These are phyloP conservation scores for Aspergillus tanneri DNA, from an alignment of 2,329 filamentous ascomycete species.

Conservation along the genomic window DNA sequence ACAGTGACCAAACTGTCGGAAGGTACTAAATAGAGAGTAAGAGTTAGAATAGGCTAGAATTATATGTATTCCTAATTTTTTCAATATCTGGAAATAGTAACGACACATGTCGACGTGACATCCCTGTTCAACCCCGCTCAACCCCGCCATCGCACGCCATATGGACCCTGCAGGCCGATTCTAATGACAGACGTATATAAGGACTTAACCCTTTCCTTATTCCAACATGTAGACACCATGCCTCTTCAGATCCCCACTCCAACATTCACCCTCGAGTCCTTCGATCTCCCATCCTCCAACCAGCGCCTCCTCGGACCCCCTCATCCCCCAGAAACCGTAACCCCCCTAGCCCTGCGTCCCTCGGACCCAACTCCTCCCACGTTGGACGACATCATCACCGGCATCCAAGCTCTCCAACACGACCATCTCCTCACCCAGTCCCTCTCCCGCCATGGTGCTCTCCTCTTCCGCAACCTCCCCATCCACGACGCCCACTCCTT, in stretches of 20 bases:
- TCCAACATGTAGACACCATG: background rate
- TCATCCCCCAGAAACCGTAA: constrained; percentile 40
- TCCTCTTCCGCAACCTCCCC: constrained; percentile 50
- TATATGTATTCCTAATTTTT: too few species aligned
- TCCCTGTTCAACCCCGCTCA: too few species aligned
- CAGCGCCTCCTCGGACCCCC: constrained; percentile 43
- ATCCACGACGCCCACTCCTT: constrained; percentile 49
- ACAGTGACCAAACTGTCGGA: too few species aligned
- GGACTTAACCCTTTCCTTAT: too few species aligned
- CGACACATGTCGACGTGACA: too few species aligned
- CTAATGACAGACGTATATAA: too few species aligned
- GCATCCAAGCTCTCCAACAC: constrained; percentile 39
- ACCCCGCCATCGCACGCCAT: too few species aligned
- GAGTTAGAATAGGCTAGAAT: too few species aligned
- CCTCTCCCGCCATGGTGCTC: constrained; percentile 47
- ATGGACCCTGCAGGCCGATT: too few species aligned
- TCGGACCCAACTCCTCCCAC: constrained; percentile 19
- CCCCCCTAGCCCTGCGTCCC: constrained; percentile 42
- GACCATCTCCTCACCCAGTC: constrained; percentile 40
- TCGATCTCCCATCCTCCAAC: constrained; percentile 43
- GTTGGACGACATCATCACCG: constrained; percentile 38
- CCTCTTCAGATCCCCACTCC: background rate
- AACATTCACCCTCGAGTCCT: constrained; percentile 32
- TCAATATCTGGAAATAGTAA: too few species aligned
- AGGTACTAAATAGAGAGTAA: too few species aligned